These are phyloP conservation scores for Diaporthe ampelina DNA, from an alignment of 2,329 filamentous ascomycete species.

Conservation along the genomic window DNA sequence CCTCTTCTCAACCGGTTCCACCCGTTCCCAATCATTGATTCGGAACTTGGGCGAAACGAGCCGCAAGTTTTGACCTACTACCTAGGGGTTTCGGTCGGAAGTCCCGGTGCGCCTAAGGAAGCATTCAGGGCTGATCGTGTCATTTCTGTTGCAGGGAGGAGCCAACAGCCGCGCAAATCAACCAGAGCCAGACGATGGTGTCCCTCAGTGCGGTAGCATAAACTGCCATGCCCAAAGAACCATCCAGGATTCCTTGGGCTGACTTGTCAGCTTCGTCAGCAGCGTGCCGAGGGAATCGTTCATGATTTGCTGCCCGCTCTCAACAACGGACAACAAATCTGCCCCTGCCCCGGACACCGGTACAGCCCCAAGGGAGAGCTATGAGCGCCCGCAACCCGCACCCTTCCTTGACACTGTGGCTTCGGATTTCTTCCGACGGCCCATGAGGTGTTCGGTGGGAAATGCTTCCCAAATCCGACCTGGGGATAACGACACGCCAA, in stretches of 20 bases:
- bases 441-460: slow-evolving; percentile 21
- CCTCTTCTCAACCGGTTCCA: slow-evolving; percentile 28
- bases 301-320: slow-evolving; percentile 23
- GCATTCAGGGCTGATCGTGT: slow-evolving; percentile 16
- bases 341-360: slow-evolving; percentile 18
- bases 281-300: slow-evolving; percentile 8
- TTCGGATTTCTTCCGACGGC: slow-evolving; percentile 41
- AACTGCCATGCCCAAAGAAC: slow-evolving; percentile 13
- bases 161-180: slow-evolving; percentile 28
- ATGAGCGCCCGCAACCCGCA: slow-evolving; percentile 12
- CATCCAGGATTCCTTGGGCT: slow-evolving; percentile 20
- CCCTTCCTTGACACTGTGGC: slow-evolving; percentile 34
- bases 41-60: slow-evolving; percentile 43
- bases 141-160: slow-evolving; percentile 8
- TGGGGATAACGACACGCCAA: slow-evolving; percentile 13
- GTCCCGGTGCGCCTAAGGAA: slow-evolving; percentile 1
- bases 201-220: slow-evolving; percentile 3
- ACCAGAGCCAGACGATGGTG: neutral
- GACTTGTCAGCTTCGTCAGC: slow-evolving; percentile 29
- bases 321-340: slow-evolving; percentile 17
- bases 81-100: slow-evolving; percentile 36
- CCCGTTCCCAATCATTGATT: slow-evolving; percentile 22
- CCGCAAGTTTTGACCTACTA: slow-evolving; percentile 29
- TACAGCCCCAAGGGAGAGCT: slow-evolving; percentile 24
- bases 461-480: slow-evolving; percentile 8